These are phyloP conservation scores for Sclerotinia glacialis DNA, from an alignment of 2,329 filamentous ascomycete genomes.

Conservation along the genomic window DNA sequence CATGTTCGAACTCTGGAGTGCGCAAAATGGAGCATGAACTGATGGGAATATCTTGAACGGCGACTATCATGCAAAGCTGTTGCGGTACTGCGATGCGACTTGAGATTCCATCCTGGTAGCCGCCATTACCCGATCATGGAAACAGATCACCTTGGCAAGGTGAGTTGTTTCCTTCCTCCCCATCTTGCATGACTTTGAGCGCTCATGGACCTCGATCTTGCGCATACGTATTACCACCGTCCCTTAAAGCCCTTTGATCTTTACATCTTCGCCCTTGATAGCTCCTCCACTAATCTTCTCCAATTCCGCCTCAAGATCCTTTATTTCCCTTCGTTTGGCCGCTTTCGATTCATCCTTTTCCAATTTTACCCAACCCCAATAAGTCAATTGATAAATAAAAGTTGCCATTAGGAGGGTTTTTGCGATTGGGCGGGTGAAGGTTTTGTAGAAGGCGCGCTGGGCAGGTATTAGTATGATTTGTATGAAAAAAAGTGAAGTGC, in stretches of 20 bases:
- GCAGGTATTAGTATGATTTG: neutral
- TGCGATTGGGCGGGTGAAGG: slow-evolving; percentile 68
- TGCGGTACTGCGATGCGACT: neutral
- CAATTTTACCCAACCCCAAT: slow-evolving; percentile 71
- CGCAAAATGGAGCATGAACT: neutral
- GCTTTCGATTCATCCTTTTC: slow-evolving; percentile 67
- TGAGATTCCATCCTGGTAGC: neutral
- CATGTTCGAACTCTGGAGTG: neutral
- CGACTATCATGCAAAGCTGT: neutral
- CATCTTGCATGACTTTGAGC: neutral
- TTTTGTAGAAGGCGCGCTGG: slow-evolving; percentile 68
- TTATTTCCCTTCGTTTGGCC: slow-evolving; percentile 43
- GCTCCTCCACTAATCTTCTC: slow-evolving; percentile 15
- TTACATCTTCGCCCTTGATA: slow-evolving; percentile 19
- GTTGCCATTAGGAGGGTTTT: slow-evolving; percentile 74
- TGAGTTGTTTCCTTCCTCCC: neutral
- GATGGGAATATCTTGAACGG: neutral
- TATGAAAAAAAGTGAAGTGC: neutral
- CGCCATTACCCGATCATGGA: neutral
- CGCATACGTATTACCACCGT: neutral
- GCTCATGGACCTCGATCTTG: neutral
- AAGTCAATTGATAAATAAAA: slow-evolving; percentile 74
- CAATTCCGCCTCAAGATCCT: slow-evolving; percentile 18
- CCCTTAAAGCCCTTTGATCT: slow-evolving; percentile 14
- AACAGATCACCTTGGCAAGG: neutral